These are phyloP conservation scores for Fusarium guadeloupense DNA, from an alignment of 2,329 filamentous ascomycete genomes.

Conservation along the genomic window DNA sequence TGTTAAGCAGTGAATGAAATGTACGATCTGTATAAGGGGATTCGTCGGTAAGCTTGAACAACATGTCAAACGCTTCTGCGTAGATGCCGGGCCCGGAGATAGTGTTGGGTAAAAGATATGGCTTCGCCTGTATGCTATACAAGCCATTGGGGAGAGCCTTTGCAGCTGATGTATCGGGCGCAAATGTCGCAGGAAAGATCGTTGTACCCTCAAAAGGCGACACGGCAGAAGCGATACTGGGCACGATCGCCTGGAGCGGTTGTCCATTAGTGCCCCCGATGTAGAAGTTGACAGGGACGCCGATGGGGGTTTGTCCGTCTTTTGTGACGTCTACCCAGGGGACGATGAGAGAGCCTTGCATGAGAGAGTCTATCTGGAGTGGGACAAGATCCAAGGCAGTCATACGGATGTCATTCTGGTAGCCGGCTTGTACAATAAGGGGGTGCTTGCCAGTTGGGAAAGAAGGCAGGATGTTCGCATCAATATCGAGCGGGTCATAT, in stretches of 20 bases:
- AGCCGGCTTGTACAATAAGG: constrained; percentile 6
- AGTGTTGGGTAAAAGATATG: constrained; percentile 9
- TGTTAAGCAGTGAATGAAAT: constrained; percentile 13
- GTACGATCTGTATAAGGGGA: constrained; percentile 12
- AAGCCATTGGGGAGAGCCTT: background rate
- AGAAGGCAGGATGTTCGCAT: background rate
- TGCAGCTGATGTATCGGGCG: background rate
- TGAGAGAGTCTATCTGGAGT: constrained; percentile 4
- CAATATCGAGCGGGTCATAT: constrained; percentile 1
- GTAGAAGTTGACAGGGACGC: constrained; percentile 3
- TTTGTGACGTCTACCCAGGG: constrained; percentile 16
- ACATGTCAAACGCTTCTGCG: constrained; percentile 11
- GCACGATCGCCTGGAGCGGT: background rate
- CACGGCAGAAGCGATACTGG: background rate
- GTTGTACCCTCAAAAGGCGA: constrained; percentile 19
- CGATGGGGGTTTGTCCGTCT: constrained; percentile 1
- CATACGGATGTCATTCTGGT: constrained; percentile 16
- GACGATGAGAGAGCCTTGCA: constrained; percentile 7
- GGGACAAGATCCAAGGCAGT: constrained; percentile 10
- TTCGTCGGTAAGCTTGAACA: background rate
- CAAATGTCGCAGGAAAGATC: constrained; percentile 4
- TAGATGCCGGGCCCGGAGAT: constrained; percentile 17
- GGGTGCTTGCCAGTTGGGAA: constrained; percentile 17
- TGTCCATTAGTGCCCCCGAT: constrained; percentile 10
- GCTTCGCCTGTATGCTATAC: constrained; percentile 3